phyloP scores from a whole-genome alignment of 352 stramenopile species.

The Phytophthora megakarya region DNA sequence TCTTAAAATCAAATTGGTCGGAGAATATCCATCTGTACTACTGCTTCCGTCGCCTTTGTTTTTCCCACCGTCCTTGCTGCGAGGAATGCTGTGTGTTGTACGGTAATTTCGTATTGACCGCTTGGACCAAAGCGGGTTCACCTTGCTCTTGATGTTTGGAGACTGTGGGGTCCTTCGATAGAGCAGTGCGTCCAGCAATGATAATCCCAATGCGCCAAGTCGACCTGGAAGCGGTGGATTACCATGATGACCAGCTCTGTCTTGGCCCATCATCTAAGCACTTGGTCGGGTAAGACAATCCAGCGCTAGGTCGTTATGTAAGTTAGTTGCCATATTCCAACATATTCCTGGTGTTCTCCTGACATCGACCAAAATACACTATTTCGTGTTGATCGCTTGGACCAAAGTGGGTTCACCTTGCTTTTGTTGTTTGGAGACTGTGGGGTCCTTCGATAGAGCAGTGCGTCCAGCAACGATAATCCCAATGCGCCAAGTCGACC shows the following conservation, averaged over 20 bases:
- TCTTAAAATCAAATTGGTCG: not conserved
- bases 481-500: constrained; percentile 18
- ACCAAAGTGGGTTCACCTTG: constrained; percentile 20
- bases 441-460: constrained; percentile 15
- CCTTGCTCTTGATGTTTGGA: constrained; percentile 10
- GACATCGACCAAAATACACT: too few relatives aligned
- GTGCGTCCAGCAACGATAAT: constrained; percentile 19
- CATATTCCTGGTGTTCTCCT: not conserved
- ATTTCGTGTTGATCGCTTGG: constrained; percentile 15
- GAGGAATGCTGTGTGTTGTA: not conserved
- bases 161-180: constrained; percentile 14
- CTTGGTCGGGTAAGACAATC: not conserved
- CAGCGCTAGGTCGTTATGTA: not conserved
- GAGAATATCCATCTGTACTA: constrained; percentile 7
- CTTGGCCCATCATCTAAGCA: constrained; percentile 22
- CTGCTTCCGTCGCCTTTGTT: constrained; percentile 19
- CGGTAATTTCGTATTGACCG: constrained; percentile 12
- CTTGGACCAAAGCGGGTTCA: constrained; percentile 16
- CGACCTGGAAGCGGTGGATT: constrained; percentile 8
- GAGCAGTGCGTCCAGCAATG: constrained; percentile 23
- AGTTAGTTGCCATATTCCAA: too few relatives aligned
- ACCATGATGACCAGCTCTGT: constrained; percentile 7
- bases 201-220: constrained; percentile 16
- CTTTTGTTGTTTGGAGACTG: constrained; percentile 7
- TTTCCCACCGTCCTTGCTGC: constrained; percentile 8